phyloP scores from a whole-genome alignment of 1,284 basidiomycete species.

The Ganoderma boninense region DNA sequence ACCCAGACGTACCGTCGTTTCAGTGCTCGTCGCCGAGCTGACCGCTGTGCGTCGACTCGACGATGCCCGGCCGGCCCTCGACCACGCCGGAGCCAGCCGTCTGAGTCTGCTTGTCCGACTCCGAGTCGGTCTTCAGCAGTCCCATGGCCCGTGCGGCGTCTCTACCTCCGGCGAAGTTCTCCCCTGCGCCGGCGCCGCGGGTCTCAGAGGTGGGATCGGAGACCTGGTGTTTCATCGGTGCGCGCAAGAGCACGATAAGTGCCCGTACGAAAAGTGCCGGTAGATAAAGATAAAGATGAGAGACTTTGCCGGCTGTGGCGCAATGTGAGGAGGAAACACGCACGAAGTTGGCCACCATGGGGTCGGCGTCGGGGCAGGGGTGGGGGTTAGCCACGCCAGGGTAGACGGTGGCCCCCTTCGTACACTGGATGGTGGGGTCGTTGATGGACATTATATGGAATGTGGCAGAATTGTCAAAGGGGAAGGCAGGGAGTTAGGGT shows the following conservation, averaged over 20 bases:
- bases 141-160: conserved; percentile 49
- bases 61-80: conserved; percentile 61
- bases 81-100: conserved; percentile 56
- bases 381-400: conserved; percentile 58
- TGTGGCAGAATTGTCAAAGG: not conserved
- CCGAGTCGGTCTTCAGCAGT: not conserved
- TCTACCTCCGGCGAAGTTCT: conserved; percentile 46
- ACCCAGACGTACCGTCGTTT: conserved; percentile 46
- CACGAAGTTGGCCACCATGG: conserved; percentile 54
- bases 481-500: not conserved
- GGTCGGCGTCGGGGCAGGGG: conserved; percentile 46
- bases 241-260: not conserved
- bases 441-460: conserved; percentile 41
- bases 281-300: too few relatives aligned
- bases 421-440: conserved; percentile 43
- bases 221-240: conserved; percentile 40
- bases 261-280: too few relatives aligned
- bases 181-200: conserved; percentile 52
- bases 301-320: not conserved
- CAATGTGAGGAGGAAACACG: conserved; percentile 25
- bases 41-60: conserved; percentile 59
- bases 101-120: too few relatives aligned
- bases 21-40: conserved; percentile 56
- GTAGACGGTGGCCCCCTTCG: conserved; percentile 48
- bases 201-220: conserved; percentile 49